A percentile compares a stretch with the other conserved stretches of the same genome.
These are phyloP conservation scores for Penicillium parvum DNA, from an alignment of 495 filamentous ascomycete genomes.

Conservation along the genomic window DNA sequence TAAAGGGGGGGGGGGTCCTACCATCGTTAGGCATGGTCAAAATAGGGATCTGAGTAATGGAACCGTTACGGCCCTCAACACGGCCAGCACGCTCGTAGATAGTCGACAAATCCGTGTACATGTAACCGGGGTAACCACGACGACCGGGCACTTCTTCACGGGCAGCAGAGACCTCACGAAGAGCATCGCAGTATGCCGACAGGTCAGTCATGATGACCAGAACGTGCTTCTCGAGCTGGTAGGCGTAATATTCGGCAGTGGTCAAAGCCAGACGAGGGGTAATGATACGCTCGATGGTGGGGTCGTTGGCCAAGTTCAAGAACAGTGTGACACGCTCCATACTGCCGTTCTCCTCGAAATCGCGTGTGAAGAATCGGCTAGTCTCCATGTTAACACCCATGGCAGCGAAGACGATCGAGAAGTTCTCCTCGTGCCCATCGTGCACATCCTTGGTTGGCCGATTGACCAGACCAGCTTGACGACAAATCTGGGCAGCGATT, in stretches of 20 bases:
- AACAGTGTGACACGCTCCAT: slow-evolving; percentile 96
- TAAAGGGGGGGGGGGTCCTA: slow-evolving; percentile 25
- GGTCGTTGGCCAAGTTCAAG: slow-evolving; percentile 98
- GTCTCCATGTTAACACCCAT: slow-evolving; percentile 99
- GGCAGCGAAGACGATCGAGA: slow-evolving; percentile 97
- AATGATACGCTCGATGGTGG: slow-evolving; percentile 99
- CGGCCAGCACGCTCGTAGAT: slow-evolving; percentile 99
- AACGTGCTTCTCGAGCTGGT: slow-evolving; percentile 99
- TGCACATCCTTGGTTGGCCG: slow-evolving; percentile 91
- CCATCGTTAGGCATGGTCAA: slow-evolving; percentile 99
- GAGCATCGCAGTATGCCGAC: slow-evolving; percentile 95
- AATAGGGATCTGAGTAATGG: slow-evolving; percentile 98
- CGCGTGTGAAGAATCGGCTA: slow-evolving; percentile 93
- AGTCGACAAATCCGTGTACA: slow-evolving; percentile 99
- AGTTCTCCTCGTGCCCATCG: slow-evolving; percentile 97
- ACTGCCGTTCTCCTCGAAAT: slow-evolving; percentile 99
- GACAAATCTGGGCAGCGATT: slow-evolving; percentile 95
- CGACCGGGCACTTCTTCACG: slow-evolving; percentile 99
- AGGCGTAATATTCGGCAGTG: slow-evolving; percentile 99
- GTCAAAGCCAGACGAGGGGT: slow-evolving; percentile 97
- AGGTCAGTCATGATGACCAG: slow-evolving; percentile 97
- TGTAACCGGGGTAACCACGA: slow-evolving; percentile 99
- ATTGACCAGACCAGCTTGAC: slow-evolving; percentile 89
- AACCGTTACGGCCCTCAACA: slow-evolving; percentile 95
- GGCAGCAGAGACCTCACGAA: slow-evolving; percentile 96